Conservation (phyloP, 257 asterid genomes). For the Solanum neorickii region DNA sequence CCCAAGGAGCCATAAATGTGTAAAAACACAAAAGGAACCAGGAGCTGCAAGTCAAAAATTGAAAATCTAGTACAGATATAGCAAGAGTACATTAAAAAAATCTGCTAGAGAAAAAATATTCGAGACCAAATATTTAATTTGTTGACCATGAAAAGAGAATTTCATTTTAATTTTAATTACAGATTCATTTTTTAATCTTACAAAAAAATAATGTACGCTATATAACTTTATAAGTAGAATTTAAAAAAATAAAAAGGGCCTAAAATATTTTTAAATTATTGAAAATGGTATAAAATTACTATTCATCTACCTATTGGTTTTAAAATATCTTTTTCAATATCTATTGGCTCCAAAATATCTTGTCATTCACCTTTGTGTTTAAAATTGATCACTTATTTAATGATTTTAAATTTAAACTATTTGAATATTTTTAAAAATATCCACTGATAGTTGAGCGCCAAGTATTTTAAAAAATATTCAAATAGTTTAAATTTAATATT, state of each 20-base stretch:
- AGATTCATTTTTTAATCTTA: background rate
- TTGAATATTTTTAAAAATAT: too few relatives aligned
- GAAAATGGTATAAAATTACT: too few relatives aligned
- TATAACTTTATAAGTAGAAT: background rate
- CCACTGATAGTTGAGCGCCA: too few relatives aligned
- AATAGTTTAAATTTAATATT: too few relatives aligned
- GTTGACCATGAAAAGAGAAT: background rate
- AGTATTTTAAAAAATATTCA: too few relatives aligned
- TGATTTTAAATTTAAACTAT: too few relatives aligned
- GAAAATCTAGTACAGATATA: background rate
- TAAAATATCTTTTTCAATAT: too few relatives aligned
- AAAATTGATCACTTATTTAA: too few relatives aligned
- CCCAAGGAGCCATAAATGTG: background rate
- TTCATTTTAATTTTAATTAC: background rate
- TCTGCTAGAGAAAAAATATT: background rate
- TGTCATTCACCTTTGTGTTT: too few relatives aligned
- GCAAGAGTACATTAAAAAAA: background rate
- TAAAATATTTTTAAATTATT: too few relatives aligned
- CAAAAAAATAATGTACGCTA: background rate
- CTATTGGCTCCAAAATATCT: too few relatives aligned
- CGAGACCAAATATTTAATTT: background rate
- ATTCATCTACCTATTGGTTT: too few relatives aligned
- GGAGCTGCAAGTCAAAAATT: background rate
- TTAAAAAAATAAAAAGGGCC: background rate
- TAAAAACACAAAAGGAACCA: background rate